Percentiles rank a stretch among this genome's conserved stretches.
phyloP scores from a whole-genome alignment of 177 flowering plant species.

The Vitis hybrid region DNA sequence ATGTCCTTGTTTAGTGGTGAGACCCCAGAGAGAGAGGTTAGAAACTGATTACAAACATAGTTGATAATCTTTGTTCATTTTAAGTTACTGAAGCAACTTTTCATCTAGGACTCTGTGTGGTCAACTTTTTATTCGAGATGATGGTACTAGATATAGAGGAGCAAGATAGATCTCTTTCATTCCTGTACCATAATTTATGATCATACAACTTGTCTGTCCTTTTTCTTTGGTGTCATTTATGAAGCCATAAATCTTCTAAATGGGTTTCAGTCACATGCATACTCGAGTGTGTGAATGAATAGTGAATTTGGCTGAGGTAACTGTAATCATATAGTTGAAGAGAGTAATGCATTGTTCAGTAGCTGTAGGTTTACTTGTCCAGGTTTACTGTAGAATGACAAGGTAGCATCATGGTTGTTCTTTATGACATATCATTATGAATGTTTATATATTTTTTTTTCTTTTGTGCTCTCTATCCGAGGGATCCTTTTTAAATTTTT shows the following conservation, averaged over 20 bases:
- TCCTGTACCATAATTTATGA: no score
- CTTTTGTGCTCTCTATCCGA: neutral
- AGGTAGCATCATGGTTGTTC: neutral
- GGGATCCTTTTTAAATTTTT: neutral
- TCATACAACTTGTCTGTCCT: no score
- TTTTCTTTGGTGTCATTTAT: no score
- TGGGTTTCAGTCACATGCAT: no score
- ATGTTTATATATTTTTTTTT: no score
- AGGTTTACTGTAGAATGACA: no score
- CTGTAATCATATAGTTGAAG: neutral
- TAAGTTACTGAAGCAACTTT: neutral
- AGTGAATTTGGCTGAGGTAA: neutral
- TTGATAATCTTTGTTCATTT: neutral
- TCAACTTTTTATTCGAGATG: no score
- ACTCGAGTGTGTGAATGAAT: neutral
- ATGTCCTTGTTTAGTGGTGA: slow-evolving; percentile 65
- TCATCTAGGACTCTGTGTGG: neutral
- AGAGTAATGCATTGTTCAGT: neutral
- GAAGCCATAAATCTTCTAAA: no score
- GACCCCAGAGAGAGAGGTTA: slow-evolving; percentile 83
- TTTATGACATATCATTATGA: neutral
- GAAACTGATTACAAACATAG: slow-evolving; percentile 5
- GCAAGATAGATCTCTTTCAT: no score
- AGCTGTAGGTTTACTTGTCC: neutral
- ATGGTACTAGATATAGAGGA: no score